Conservation (phyloP, 768 basidiomycete genomes). For the Auricularia sp. region DNA sequence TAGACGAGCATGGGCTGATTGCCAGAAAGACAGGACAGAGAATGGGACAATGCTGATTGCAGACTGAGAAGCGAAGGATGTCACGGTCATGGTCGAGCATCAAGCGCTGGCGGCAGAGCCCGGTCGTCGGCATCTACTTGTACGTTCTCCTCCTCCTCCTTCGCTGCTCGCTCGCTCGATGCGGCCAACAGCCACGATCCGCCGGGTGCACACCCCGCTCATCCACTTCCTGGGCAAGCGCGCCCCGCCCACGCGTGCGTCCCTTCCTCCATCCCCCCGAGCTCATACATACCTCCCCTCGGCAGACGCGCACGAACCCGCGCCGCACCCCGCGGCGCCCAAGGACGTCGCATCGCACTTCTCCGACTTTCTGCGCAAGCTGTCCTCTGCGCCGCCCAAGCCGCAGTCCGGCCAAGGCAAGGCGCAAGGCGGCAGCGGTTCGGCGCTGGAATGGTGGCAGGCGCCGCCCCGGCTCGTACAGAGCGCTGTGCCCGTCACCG, state of each 20-base stretch:
- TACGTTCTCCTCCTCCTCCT: not conserved
- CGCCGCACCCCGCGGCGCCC: constrained; percentile 61
- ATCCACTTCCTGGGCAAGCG: constrained; percentile 58
- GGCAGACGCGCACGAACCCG: constrained; percentile 29
- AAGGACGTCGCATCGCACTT: constrained; percentile 44
- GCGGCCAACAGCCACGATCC: not conserved
- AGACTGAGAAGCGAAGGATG: too few species aligned
- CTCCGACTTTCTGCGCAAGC: constrained; percentile 31
- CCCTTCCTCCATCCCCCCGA: not conserved
- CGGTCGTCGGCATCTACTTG: too few species aligned
- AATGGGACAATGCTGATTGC: too few species aligned
- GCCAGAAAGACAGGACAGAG: too few species aligned
- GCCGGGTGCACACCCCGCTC: constrained; percentile 44
- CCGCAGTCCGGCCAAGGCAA: not conserved
- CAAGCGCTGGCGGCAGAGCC: too few species aligned
- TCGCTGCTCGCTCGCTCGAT: not conserved
- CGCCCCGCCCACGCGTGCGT: constrained; percentile 36
- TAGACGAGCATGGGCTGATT: too few species aligned
- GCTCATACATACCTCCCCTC: not conserved
- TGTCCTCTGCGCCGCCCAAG: constrained; percentile 10
- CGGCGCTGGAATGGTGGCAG: constrained; percentile 48
- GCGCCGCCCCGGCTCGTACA: constrained; percentile 46
- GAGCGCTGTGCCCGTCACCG: constrained; percentile 35
- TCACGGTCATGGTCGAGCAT: too few species aligned
- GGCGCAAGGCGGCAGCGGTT: not conserved